Percentiles rank a stretch among this genome's conserved stretches.
phyloP scores from a whole-genome alignment of 352 stramenopile genomes.

The Discostella stelligera region DNA sequence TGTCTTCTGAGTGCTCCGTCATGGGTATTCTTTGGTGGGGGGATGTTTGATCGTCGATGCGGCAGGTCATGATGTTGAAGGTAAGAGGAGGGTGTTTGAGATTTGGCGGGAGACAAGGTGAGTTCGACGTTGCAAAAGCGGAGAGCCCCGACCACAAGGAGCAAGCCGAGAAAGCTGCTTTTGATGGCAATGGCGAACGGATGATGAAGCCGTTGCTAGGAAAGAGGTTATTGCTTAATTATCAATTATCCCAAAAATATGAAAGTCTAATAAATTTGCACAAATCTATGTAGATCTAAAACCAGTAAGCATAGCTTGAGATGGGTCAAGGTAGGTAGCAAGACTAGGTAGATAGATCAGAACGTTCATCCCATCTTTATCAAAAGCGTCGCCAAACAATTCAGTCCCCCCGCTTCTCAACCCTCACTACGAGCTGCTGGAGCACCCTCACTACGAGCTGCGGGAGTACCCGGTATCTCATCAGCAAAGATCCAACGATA shows the following conservation, averaged over 20 bases:
- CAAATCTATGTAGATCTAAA: background rate
- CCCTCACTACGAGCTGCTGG: background rate
- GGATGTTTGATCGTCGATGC: background rate
- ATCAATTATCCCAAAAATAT: background rate
- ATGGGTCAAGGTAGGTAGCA: background rate
- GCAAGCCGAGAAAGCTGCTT: too few species aligned
- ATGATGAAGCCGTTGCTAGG: background rate
- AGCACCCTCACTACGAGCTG: background rate
- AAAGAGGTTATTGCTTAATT: background rate
- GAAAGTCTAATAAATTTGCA: background rate
- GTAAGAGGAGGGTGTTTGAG: background rate
- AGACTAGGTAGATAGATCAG: too few species aligned
- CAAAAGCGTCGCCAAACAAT: too few species aligned
- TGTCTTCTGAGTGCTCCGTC: background rate
- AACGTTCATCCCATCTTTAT: background rate
- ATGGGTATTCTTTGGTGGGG: background rate
- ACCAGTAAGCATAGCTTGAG: background rate
- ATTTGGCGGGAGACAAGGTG: background rate
- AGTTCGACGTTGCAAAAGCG: too few species aligned
- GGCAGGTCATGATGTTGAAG: background rate
- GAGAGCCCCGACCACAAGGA: too few species aligned
- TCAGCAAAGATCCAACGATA: slow-evolving; percentile 80
- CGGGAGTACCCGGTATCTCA: background rate
- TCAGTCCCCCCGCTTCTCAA: background rate
- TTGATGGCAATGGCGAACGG: too few species aligned